Base-by-base conservation (phyloP, 345 rosid species). In the Syzygium jambos region DNA sequence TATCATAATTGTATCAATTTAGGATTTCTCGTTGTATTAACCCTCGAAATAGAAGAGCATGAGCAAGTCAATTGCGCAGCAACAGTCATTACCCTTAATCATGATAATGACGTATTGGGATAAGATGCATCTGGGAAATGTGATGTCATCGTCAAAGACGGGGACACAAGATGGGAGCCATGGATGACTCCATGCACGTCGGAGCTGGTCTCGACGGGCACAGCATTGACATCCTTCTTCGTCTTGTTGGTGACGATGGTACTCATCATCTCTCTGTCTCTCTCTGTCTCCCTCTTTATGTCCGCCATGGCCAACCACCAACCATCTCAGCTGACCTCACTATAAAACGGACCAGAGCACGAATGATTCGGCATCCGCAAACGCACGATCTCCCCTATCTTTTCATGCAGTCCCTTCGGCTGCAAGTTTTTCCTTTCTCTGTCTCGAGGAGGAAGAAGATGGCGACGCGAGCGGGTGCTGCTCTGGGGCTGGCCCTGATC, bases 401-500 rank as follows among this genome's bases (percentile, higher is more conserved):
- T 30, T 65, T 30, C 78, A 16, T 65, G 8, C 30, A 16, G 43
- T 8, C 78, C 78, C 43, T 65, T 22, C 22, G 23, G 78, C 23
- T 30, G 12, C 41, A 38, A 30, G 43, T 9, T 30, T 65, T 15
- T 16, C 5, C 78, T 29, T 65, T 30, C 43, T 16, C 43, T 16
- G 43, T 65, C 78, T 30, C 17, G 9, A 65, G 43, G 9, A 65
- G 43, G 43, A 65, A 65, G 43, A 65, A 54, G 43, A 61, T n/a
- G 85, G 12, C 41, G 27, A 52, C 53, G 43, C 78, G 78, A 65
- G 78, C 41, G n/a, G 84, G 29, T 86, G 57, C 78, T 91, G 61
- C 89, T 86, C 21, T 88, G 51, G 65, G 88, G 22, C 59, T 93
- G 54, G 87, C 85, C 84, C 78, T 93, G 30, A 87, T 91, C 65